Percentiles rank a stretch among this genome's conserved stretches.
phyloP scores from a whole-genome alignment of 768 basidiomycete species.

The Hygrocybe coccinea region DNA sequence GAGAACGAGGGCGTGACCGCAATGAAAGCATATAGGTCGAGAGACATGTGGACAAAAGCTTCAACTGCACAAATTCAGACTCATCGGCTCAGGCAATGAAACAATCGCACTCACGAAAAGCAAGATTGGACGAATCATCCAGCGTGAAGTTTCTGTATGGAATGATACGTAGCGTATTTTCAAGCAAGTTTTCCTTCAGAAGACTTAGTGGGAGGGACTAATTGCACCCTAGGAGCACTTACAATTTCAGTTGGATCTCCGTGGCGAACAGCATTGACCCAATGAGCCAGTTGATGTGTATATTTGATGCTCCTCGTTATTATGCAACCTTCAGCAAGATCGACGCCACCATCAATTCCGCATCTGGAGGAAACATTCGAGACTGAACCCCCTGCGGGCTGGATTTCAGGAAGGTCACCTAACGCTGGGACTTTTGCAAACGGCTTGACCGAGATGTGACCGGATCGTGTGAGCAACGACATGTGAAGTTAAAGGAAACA shows the following conservation, averaged over 20 bases:
- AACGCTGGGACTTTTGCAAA: conserved; percentile 7
- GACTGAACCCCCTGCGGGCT: conserved; percentile 1
- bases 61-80: conserved; percentile 6
- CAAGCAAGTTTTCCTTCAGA: background rate
- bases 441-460: conserved; percentile 3
- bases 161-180: conserved; percentile 2
- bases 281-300: too few species aligned
- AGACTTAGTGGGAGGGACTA: background rate
- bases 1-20: conserved; percentile 7
- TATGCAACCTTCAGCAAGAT: conserved; percentile 7
- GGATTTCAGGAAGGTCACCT: conserved; percentile 4
- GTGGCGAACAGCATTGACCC: conserved; percentile 8
- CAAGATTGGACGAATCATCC: conserved; percentile 6
- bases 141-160: conserved; percentile 5
- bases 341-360: conserved; percentile 4
- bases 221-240: conserved; percentile 1
- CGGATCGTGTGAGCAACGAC: too few species aligned
- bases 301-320: conserved; percentile 2
- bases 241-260: conserved; percentile 5
- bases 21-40: conserved; percentile 10
- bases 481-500: too few species aligned
- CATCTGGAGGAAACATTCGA: conserved; percentile 4
- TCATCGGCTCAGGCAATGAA: background rate
- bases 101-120: conserved; percentile 2
- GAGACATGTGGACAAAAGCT: conserved; percentile 9